phyloP scores from a whole-genome alignment of 2,329 filamentous ascomycete genomes.

The Chalaropsis thielavioides region DNA sequence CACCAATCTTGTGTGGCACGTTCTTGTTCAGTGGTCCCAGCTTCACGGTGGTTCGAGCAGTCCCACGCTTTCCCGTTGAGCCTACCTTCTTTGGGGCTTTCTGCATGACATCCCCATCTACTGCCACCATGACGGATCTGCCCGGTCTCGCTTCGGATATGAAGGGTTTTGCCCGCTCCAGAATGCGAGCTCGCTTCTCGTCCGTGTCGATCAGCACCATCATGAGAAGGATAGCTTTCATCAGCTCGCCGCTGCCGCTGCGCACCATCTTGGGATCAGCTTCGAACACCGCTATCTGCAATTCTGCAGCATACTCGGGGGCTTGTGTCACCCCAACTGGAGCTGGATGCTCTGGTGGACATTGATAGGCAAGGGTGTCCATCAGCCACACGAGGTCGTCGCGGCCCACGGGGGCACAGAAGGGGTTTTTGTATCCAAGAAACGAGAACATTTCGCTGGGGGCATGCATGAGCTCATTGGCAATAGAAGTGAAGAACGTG shows the following conservation, averaged over 20 bases:
- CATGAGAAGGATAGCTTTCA: conserved; percentile 54
- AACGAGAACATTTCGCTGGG: conserved; percentile 30
- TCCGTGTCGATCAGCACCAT: conserved; percentile 51
- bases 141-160: conserved; percentile 60
- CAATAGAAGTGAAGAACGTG: not conserved
- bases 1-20: conserved; percentile 33
- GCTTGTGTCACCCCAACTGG: conserved; percentile 23
- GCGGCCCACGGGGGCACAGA: conserved; percentile 43
- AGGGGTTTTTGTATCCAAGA: conserved; percentile 40
- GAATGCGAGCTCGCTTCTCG: conserved; percentile 44
- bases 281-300: conserved; percentile 68
- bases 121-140: conserved; percentile 36
- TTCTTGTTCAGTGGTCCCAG: conserved; percentile 35
- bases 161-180: conserved; percentile 59
- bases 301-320: conserved; percentile 61
- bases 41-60: conserved; percentile 48
- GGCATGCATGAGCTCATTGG: not conserved
- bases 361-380: conserved; percentile 50
- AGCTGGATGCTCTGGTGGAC: conserved; percentile 42
- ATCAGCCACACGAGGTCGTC: conserved; percentile 73
- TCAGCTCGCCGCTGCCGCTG: conserved; percentile 42
- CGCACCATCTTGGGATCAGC: conserved; percentile 49
- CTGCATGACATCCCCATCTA: not conserved
- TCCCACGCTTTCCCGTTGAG: conserved; percentile 56
- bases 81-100: conserved; percentile 37